Base-by-base conservation (phyloP, 2,329 filamentous ascomycete species). In the Aspergillus ochraceus region DNA sequence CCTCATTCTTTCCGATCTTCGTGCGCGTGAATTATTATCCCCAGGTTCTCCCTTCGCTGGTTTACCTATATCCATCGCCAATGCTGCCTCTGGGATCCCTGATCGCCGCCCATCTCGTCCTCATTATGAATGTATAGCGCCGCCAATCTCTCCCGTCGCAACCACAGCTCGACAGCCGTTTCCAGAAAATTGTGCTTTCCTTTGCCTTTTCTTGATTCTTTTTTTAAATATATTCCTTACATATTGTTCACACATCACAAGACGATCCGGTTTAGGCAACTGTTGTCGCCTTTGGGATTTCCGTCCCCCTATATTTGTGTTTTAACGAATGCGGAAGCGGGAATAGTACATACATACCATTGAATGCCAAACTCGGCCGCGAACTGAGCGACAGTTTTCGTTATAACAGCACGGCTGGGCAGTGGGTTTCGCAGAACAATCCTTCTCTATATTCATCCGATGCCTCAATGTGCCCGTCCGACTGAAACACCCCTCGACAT, bases 391-490 rank as follows among this genome's bases (percentile, higher is more conserved):
- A 30, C 19, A 32, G 12, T 45, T 29, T 36, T 50, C 29, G 39
- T 42, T 39, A 56, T 59, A 46, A 45, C 17, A 29, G 22, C 17
- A 10, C 47, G 19, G 12, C 36, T 24, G 11, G 20, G 17, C 8
- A 26, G 20, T 24, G 22, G 19, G 39, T n/a, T 17, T 14, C 46
- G 24, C 42, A 12, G 12, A 14, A 22, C 12, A 8, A 19, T n/a
- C 36, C 17, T 42, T 17, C 36, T n/a, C 17, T 19, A 17, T 42
- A 3, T 39, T 46, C 26, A 30, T 12, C 20, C 26, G 22, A 32
- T 26, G 29, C 36, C 26, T 60, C 59, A 53, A 67, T 67, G 64
- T 53, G 32, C 57, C 50, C 58, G 47, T 54, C 52, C 24, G 22
- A 56, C 30, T 64, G 52, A 57, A 24, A 59, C 36, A 22, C 46